Evolutionary conservation across 176 grass and related monocot species (phyloP), one percentile per base, ranked within the genome.

Genomic region (Avena eriantha): DNA sequence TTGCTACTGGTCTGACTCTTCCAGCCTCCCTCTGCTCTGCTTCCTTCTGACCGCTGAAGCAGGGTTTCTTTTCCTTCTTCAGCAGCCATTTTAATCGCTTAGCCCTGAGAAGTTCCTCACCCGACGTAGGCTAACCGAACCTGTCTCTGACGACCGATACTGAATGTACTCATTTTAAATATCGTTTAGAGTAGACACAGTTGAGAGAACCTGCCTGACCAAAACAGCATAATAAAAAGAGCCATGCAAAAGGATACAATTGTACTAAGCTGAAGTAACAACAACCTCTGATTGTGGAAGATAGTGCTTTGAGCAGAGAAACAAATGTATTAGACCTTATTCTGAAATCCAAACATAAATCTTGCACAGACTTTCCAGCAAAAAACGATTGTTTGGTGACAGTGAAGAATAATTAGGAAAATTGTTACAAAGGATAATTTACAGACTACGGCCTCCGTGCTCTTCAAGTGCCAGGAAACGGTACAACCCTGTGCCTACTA

Each of bases 371-470:
- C 60, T 84, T 45, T 47, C 71, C 18, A 85, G 79, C 85, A 79
- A 83, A 69, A 45, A 39, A 48, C 53, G 56, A 61, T 67, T 67
- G 43, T 48, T 60, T 71, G 69, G 45, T 41, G 61, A 84, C 47
- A 70, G 51, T 65, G 71, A 77, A 85, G 69, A 71, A 54, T 35
- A 39, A 59, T 81, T 77, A 47, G 63, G 41, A 66, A 85, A 68
- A 34, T 47, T 71, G 77, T 14, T 71, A 85, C 86, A 72, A 54
- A 75, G 49, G 88, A 85, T 85, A 91, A 88, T 93, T 79, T 93
- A 93, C 92, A 93, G 85, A 82, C 66, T 83, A 88, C 78, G 73
- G 43, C 72, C 34, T 78, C 80, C 11, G 16, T 60, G 57, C 79
- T 80, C 86, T 79, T 87, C 14, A 69, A 56, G 26, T 68, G 49